These are phyloP conservation scores for Zelonia costaricensis DNA, from an alignment of 208 protist genomes.

Conservation along the genomic window DNA sequence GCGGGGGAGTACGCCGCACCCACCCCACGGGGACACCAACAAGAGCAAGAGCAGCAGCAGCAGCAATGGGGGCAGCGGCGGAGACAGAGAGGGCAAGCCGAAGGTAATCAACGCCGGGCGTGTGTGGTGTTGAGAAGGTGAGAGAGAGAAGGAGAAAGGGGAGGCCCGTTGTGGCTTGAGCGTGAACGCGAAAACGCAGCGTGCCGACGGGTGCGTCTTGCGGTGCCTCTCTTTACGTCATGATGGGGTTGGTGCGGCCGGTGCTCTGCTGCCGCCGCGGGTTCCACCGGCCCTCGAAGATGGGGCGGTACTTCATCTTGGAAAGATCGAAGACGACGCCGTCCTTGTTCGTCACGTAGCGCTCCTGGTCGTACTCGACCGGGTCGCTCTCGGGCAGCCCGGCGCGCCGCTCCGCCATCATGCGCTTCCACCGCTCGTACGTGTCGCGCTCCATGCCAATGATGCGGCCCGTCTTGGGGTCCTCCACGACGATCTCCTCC, in stretches of 20 bases:
- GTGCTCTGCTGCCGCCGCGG: slow-evolving; percentile 79
- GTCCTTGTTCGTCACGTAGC: slow-evolving; percentile 88
- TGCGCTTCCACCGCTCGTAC: slow-evolving; percentile 81
- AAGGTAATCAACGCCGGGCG: background rate
- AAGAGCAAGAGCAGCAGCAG: no score
- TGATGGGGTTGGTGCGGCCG: slow-evolving; percentile 85
- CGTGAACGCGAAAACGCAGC: background rate
- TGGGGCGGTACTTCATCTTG: slow-evolving; percentile 88
- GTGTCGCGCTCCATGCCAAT: slow-evolving; percentile 88
- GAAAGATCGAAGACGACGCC: slow-evolving; percentile 85
- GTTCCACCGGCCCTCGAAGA: slow-evolving; percentile 88
- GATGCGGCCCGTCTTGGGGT: slow-evolving; percentile 87
- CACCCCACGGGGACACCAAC: background rate
- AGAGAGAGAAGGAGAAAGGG: background rate
- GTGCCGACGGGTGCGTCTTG: background rate
- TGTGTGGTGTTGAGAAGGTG: no score
- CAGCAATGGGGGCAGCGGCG: background rate
- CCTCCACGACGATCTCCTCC: slow-evolving; percentile 84
- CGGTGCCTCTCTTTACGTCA: slow-evolving; percentile 37
- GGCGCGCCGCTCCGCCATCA: slow-evolving; percentile 80
- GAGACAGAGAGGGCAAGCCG: background rate
- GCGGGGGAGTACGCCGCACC: background rate
- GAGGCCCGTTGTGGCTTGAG: background rate
- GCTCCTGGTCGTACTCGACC: slow-evolving; percentile 90
- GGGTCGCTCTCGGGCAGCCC: slow-evolving; percentile 75